Evolutionary conservation across 768 basidiomycete genomes (phyloP), one percentile per base, ranked within the genome.

Genomic region (Antrodiella citrinella): DNA sequence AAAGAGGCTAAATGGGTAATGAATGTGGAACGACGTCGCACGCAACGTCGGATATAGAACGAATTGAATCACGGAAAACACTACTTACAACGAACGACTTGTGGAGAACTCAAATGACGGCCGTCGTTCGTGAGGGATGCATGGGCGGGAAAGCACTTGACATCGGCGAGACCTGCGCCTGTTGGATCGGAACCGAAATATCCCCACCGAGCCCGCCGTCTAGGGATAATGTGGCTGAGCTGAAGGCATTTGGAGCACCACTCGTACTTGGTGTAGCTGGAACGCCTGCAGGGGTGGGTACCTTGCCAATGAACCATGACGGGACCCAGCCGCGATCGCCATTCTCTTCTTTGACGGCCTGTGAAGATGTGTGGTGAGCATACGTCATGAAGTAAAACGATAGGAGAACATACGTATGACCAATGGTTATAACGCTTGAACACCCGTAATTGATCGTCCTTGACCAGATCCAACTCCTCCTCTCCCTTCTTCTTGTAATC

Each of bases 391-490:
- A 49, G 23, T 24, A 55, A 24, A 24, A 18, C 19, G 20, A 41
- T 54, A 45, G 51, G 51, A 39, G 22, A 48, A 69, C 77, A 49
- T 62, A 90, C 88, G 69, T 92, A 93, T 66, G 88, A 91, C 92
- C 94, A 97, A 68, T 97, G 93, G 54, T 95, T 96, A 65, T 98
- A 98, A 55, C 94, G 79, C 73, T 98, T 98, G 71, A 97, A 96
- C 39, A 99, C 94, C 56, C 91, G 75, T 55, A 99, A 61, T 19
- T 80, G 70, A 62, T 97, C 91, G 57, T 94, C 93, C 64, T 95
- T 96, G 45, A 76, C 78, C 39, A 98, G 70, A 58, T 89, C 84
- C 52, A 98, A 70, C 67, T 98, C 95, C 57, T 96, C 94, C 3
- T 90, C 87, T 1, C 92, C 93, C 59, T 92, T 90, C 69, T 88